A percentile compares a stretch with the other conserved stretches of the same genome.
Conservation (phyloP, 257 asterid genomes). For the Solanum neorickii region DNA sequence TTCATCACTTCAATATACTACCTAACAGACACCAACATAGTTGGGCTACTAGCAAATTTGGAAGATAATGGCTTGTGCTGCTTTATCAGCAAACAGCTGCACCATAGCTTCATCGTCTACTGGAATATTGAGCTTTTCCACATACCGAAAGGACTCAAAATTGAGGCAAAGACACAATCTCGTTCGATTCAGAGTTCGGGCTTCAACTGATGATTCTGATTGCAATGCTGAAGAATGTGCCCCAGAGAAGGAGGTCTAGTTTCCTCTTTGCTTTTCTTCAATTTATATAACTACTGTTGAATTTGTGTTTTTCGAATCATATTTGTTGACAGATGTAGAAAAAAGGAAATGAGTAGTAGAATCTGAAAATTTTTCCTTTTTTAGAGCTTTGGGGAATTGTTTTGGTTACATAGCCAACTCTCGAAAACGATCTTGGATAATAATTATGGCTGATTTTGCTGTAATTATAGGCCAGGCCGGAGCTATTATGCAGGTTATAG, state of each 20-base stretch:
- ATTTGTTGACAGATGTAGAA: not conserved
- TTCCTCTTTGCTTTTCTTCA: not conserved
- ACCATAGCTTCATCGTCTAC: conserved; percentile 14
- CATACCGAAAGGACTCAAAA: not conserved
- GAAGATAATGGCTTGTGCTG: conserved; percentile 22
- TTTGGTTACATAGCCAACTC: not conserved
- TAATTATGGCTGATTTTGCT: not conserved
- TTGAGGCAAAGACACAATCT: conserved; percentile 21
- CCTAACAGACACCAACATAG: not conserved
- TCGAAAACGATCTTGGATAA: not conserved
- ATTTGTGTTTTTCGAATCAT: not conserved
- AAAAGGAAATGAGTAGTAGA: not conserved
- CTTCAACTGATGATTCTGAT: conserved; percentile 45
- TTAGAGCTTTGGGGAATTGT: not conserved
- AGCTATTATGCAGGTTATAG: not conserved
- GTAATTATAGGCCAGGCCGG: not conserved
- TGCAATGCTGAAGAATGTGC: conserved; percentile 93
- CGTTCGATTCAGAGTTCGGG: conserved; percentile 20
- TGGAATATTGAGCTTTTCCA: conserved; percentile 22
- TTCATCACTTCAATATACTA: not conserved
- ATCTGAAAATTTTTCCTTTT: not conserved
- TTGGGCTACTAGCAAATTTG: not conserved
- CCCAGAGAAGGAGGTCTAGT: conserved; percentile 79
- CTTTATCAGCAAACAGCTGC: conserved; percentile 38
- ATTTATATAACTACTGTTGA: not conserved